Percentiles rank a stretch among this genome's conserved stretches.
These are phyloP conservation scores for Alternaria brassicae DNA, from an alignment of 2,329 filamentous ascomycete species.

Conservation along the genomic window DNA sequence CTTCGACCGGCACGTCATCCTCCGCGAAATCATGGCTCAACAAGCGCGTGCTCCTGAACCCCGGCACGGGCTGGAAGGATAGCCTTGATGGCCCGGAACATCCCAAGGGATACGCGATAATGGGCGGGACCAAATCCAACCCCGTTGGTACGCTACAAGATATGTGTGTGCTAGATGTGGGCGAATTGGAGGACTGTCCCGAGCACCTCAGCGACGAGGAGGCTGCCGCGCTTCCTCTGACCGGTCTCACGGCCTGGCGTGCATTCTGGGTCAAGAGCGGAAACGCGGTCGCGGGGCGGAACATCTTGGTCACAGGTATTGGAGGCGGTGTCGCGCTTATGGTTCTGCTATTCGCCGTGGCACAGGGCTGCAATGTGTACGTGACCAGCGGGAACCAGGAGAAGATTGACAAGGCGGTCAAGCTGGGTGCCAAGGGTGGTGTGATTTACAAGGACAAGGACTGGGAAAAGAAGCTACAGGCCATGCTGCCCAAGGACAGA, in stretches of 20 bases:
- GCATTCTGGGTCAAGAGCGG: constrained; percentile 81
- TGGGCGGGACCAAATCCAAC: constrained; percentile 72
- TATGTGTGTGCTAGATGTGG: constrained; percentile 70
- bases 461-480: constrained; percentile 79
- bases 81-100: constrained; percentile 77
- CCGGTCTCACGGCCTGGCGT: constrained; percentile 87
- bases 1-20: constrained; percentile 64
- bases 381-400: constrained; percentile 77
- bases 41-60: constrained; percentile 79
- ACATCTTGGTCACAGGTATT: constrained; percentile 88
- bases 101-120: constrained; percentile 64
- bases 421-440: constrained; percentile 80
- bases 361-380: constrained; percentile 75
- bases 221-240: constrained; percentile 83
- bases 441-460: constrained; percentile 77
- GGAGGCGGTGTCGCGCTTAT: constrained; percentile 90
- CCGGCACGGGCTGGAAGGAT: constrained; percentile 77
- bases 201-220: constrained; percentile 74
- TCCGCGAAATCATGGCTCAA: constrained; percentile 63
- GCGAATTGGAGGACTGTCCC: constrained; percentile 79
- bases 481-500: constrained; percentile 68
- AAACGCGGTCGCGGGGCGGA: constrained; percentile 68
- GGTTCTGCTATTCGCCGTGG: constrained; percentile 79
- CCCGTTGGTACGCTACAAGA: constrained; percentile 77
- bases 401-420: constrained; percentile 76